Evolutionary conservation across 495 filamentous ascomycete genomes (phyloP).

Genomic region (Aspergillus bertholletiae): DNA sequence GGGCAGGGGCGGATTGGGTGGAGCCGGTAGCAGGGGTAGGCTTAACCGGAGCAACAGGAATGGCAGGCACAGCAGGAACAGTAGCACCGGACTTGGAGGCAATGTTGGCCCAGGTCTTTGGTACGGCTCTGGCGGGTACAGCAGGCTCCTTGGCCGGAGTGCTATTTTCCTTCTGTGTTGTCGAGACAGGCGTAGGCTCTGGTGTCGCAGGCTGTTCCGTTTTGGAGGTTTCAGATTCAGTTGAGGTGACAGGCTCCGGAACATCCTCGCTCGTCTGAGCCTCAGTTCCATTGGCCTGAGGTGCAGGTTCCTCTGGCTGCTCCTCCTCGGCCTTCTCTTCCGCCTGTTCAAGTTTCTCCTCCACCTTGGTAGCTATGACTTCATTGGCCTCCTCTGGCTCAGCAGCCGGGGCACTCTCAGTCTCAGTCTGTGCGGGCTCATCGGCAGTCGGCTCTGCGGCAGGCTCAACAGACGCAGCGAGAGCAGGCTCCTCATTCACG

Average conservation of each 20-base stretch:
- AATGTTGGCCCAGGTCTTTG: constrained; percentile 92
- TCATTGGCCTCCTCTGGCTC: constrained; percentile 33
- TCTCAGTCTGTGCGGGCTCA: constrained; percentile 16
- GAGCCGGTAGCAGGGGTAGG: constrained; percentile 32
- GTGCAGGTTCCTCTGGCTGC: constrained; percentile 27
- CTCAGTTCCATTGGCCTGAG: constrained; percentile 43
- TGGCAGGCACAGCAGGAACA: constrained; percentile 35
- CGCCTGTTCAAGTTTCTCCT: constrained; percentile 53
- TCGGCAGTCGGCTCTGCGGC: constrained; percentile 22
- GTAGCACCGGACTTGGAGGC: constrained; percentile 48
- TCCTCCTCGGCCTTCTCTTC: constrained; percentile 29
- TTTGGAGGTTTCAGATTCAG: constrained; percentile 46
- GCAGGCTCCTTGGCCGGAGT: constrained; percentile 38
- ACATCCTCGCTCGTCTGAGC: constrained; percentile 25
- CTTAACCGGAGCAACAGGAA: constrained; percentile 37
- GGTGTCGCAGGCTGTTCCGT: constrained; percentile 51
- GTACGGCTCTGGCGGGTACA: constrained; percentile 45
- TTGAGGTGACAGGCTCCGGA: constrained; percentile 28
- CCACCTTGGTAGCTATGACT: constrained; percentile 47
- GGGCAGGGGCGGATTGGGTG: constrained; percentile 29
- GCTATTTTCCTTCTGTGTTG: constrained; percentile 32
- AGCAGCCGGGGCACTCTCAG: constrained; percentile 20
- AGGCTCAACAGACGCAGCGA: constrained; percentile 26
- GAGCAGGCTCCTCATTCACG: constrained; percentile 50
- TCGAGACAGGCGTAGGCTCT: constrained; percentile 42